These are phyloP conservation scores for Cocos nucifera DNA, from an alignment of 176 grass and related monocot genomes.

Conservation along the genomic window DNA sequence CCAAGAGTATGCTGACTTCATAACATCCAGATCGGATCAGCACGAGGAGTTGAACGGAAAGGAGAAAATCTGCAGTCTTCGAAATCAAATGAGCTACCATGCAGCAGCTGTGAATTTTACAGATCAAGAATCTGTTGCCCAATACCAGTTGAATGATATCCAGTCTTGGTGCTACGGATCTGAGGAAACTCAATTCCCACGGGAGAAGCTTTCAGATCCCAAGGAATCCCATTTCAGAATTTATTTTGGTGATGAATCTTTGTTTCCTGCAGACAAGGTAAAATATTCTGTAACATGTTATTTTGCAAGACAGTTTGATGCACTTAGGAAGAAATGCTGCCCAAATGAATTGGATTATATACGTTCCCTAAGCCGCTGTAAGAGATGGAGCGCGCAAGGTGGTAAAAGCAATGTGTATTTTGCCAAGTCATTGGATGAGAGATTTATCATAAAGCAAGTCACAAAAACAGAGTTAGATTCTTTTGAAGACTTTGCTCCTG, in stretches of 20 bases:
- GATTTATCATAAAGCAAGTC: slow-evolving; percentile 88
- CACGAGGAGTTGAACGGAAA: neutral
- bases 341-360: slow-evolving; percentile 64
- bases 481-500: slow-evolving; percentile 75
- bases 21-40: slow-evolving; percentile 24
- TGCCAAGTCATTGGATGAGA: slow-evolving; percentile 88
- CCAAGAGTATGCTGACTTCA: slow-evolving; percentile 50
- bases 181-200: slow-evolving; percentile 33
- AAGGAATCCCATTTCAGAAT: slow-evolving; percentile 60
- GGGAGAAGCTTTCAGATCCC: slow-evolving; percentile 32
- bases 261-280: slow-evolving; percentile 52
- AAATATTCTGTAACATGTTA: slow-evolving; percentile 87
- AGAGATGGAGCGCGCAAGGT: slow-evolving; percentile 79
- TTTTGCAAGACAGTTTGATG: slow-evolving; percentile 72
- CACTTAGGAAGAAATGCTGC: slow-evolving; percentile 64
- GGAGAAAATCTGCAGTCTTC: neutral
- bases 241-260: slow-evolving; percentile 59
- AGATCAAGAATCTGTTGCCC: neutral
- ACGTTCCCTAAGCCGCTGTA: slow-evolving; percentile 70
- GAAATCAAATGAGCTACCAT: neutral
- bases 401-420: slow-evolving; percentile 99
- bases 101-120: neutral
- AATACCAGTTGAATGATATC: slow-evolving; percentile 11
- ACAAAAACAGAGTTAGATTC: slow-evolving; percentile 89
- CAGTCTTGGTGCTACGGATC: slow-evolving; percentile 3